Base-by-base conservation (phyloP, 768 basidiomycete species). In the Cystobasidium ongulense region DNA sequence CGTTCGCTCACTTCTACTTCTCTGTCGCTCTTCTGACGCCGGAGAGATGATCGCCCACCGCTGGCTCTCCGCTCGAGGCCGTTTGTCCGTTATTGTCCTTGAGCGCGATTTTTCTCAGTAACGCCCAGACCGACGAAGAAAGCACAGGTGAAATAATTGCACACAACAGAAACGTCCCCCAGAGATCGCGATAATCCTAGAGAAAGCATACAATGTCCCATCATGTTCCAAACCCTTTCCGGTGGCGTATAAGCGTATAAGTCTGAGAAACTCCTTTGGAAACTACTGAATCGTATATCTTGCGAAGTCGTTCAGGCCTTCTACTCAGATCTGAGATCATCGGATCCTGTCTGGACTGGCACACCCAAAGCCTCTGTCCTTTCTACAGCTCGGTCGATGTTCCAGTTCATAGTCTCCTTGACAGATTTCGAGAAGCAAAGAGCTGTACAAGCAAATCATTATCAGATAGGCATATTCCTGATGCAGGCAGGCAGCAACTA, bases 351-450 rank as follows among this genome's bases (percentile, higher is more conserved):
- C 4, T 2, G 15, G 33, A 35, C 29, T 35, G 57, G 57, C 5
- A 59, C 57, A 5, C 57, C 57, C 57, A 59, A 23, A 21, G 25
- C 57, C 21, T 59, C 57, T 13, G 57, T 59, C 23, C 33, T 27
- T 31, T 59, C 57, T 17, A 59, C 57, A 15, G 57, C 57, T 59
- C 57, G 25, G 57, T 59, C 57, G 31, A 67, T 46, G 17, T 25
- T 43, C 65, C 65, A 67, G 46, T 43, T 67, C 65, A 67, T 67
- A 18, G 36, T 41, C 18, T 67, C 39, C n/a, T 29, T 67, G 3
- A 52, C 50, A 17, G 65, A 52, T 15, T 41, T 39, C 1, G 41
- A 13, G 41, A 67, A 67, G 65, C 35, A 46, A 7, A 67, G 29
- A 5, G 50, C 29, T 31, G 31, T 17, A 50, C 15, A 50, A 1